phyloP scores from a whole-genome alignment of 371 early-diverging fungal species.

The Circinella umbellata region DNA sequence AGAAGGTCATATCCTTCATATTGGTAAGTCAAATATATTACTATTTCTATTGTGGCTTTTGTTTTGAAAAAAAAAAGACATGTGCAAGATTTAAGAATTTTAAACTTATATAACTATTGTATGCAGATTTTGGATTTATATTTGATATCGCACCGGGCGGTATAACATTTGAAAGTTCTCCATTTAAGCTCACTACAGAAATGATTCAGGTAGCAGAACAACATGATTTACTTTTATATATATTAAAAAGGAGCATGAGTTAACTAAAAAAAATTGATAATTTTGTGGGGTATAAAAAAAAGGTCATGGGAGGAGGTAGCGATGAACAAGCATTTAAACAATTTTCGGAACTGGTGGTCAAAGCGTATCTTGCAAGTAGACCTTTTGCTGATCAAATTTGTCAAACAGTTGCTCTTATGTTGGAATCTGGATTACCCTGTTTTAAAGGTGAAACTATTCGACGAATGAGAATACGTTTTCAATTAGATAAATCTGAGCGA shows the following conservation, averaged over 20 bases:
- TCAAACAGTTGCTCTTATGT: slow-evolving; percentile 90
- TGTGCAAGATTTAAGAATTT: neutral
- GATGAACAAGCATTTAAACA: slow-evolving; percentile 84
- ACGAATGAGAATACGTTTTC: slow-evolving; percentile 91
- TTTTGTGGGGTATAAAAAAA: slow-evolving; percentile 69
- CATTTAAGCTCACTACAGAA: slow-evolving; percentile 98
- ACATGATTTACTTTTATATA: slow-evolving; percentile 38
- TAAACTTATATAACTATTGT: no score
- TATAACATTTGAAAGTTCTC: slow-evolving; percentile 96
- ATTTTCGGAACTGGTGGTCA: slow-evolving; percentile 91
- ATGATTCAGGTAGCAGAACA: slow-evolving; percentile 98
- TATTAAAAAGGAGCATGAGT: no score
- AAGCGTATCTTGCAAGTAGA: slow-evolving; percentile 90
- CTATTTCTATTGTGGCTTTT: no score
- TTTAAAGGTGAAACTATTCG: slow-evolving; percentile 93
- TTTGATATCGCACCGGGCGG: slow-evolving; percentile 99
- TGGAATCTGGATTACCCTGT: slow-evolving; percentile 97
- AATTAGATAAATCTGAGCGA: slow-evolving; percentile 87
- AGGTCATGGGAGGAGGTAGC: slow-evolving; percentile 93
- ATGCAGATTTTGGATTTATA: slow-evolving; percentile 98
- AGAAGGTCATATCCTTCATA: slow-evolving; percentile 97
- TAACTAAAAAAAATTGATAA: slow-evolving; percentile 22
- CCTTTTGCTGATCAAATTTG: slow-evolving; percentile 95
- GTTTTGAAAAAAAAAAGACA: neutral
- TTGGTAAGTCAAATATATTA: slow-evolving; percentile 63